Evolutionary conservation across 2,329 filamentous ascomycete species (phyloP).

Genomic region (Microsporum audouinii): DNA sequence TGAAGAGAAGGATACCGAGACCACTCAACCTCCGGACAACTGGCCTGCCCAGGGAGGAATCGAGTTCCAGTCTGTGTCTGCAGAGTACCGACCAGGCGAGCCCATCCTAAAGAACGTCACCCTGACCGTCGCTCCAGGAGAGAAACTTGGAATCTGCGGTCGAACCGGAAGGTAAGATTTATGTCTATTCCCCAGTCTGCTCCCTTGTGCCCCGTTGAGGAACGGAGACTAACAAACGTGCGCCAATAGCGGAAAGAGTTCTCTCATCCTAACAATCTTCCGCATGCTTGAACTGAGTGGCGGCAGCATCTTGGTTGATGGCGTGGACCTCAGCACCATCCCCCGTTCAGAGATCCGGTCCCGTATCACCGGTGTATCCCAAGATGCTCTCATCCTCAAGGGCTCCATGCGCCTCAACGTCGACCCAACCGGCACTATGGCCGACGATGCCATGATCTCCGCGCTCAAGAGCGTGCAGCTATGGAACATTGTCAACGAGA

Average conservation of each 20-base stretch:
- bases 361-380: slow-evolving; percentile 33
- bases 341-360: slow-evolving; percentile 31
- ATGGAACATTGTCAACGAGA: slow-evolving; percentile 26
- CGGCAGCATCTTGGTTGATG: slow-evolving; percentile 35
- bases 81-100: slow-evolving; percentile 23
- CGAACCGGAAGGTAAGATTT: slow-evolving; percentile 21
- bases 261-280: slow-evolving; percentile 33
- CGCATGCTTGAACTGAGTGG: slow-evolving; percentile 32
- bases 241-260: slow-evolving; percentile 31
- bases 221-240: background rate
- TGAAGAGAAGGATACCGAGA: slow-evolving; percentile 31
- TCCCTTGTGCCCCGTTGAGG: background rate
- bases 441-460: slow-evolving; percentile 30
- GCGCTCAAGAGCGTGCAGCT: slow-evolving; percentile 31
- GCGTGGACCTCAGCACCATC: slow-evolving; percentile 30
- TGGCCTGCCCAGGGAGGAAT: slow-evolving; percentile 31
- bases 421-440: slow-evolving; percentile 25
- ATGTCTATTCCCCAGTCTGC: background rate
- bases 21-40: slow-evolving; percentile 22
- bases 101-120: slow-evolving; percentile 20
- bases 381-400: slow-evolving; percentile 34
- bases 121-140: slow-evolving; percentile 19
- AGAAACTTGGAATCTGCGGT: slow-evolving; percentile 28
- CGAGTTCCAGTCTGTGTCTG: slow-evolving; percentile 28
- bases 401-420: slow-evolving; percentile 32